These are phyloP conservation scores for Diplodia scrobiculata DNA, from an alignment of 2,329 filamentous ascomycete species.

Conservation along the genomic window DNA sequence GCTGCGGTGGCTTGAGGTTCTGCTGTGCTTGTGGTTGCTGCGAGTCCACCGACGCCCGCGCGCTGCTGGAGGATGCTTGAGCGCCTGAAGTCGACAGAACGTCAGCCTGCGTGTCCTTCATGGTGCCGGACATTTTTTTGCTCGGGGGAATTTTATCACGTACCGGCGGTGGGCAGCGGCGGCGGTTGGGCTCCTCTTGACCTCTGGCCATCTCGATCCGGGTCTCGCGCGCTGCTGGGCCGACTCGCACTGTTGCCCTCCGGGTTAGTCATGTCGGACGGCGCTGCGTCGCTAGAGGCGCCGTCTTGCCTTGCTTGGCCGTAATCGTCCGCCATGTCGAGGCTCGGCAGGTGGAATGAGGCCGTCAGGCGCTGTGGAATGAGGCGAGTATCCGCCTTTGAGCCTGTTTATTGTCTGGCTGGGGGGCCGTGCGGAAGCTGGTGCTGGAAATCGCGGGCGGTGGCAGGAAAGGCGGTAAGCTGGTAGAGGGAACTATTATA, in stretches of 20 bases:
- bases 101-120: slow-evolving; percentile 22
- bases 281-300: neutral
- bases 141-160: slow-evolving; percentile 3
- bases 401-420: slow-evolving; percentile 22
- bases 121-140: slow-evolving; percentile 13
- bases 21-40: slow-evolving; percentile 5
- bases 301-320: slow-evolving; percentile 9
- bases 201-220: slow-evolving; percentile 13
- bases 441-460: slow-evolving; percentile 22
- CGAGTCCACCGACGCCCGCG: slow-evolving; percentile 1
- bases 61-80: slow-evolving; percentile 10
- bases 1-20: slow-evolving; percentile 54
- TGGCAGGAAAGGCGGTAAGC: slow-evolving; percentile 23
- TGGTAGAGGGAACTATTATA: slow-evolving; percentile 21
- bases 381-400: slow-evolving; percentile 14
- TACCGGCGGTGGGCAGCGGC: slow-evolving; percentile 12
- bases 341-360: slow-evolving; percentile 15
- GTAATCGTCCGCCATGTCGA: slow-evolving; percentile 17
- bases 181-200: slow-evolving; percentile 21
- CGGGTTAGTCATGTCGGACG: neutral
- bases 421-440: slow-evolving; percentile 22
- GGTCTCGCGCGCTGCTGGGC: slow-evolving; percentile 18
- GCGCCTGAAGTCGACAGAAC: neutral
- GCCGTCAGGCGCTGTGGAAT: slow-evolving; percentile 21
- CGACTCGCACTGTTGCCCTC: slow-evolving; percentile 12